These are phyloP conservation scores for Saccharata proteae DNA, from an alignment of 2,329 filamentous ascomycete genomes.

Conservation along the genomic window DNA sequence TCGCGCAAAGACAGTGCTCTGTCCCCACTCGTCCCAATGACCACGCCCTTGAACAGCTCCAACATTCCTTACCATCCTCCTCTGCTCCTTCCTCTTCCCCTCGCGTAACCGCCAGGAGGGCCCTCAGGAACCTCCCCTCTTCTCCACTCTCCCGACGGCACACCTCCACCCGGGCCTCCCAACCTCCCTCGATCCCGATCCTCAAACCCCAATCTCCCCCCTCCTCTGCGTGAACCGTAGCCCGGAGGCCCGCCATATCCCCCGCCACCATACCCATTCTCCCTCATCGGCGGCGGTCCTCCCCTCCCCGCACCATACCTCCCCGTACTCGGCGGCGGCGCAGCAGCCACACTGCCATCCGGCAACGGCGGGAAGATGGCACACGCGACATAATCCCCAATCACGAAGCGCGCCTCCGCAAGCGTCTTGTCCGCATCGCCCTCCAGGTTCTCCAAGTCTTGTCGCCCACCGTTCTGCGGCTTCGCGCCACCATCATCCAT, in stretches of 20 bases:
- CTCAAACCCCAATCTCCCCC: slow-evolving; percentile 27
- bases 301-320: slow-evolving; percentile 11
- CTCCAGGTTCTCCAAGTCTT: slow-evolving; percentile 34
- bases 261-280: slow-evolving; percentile 21
- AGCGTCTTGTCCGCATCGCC: slow-evolving; percentile 62
- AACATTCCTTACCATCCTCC: no score
- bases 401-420: slow-evolving; percentile 65
- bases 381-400: slow-evolving; percentile 79
- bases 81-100: slow-evolving; percentile 3
- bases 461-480: no score
- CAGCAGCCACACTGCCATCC: slow-evolving; percentile 61
- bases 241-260: slow-evolving; percentile 26
- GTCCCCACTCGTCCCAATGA: no score
- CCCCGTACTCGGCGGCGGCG: slow-evolving; percentile 34
- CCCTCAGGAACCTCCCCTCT: slow-evolving; percentile 51
- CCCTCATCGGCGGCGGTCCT: slow-evolving; percentile 17
- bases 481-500: slow-evolving; percentile 10
- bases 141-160: slow-evolving; percentile 52
- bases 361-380: slow-evolving; percentile 64
- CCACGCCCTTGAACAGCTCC: no score
- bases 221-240: slow-evolving; percentile 25
- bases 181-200: slow-evolving; percentile 26
- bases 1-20: no score
- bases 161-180: slow-evolving; percentile 25
- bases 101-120: slow-evolving; percentile 6